Base-by-base conservation (phyloP, 192 early-diverging fungal species). In the Physocladia obscura region DNA sequence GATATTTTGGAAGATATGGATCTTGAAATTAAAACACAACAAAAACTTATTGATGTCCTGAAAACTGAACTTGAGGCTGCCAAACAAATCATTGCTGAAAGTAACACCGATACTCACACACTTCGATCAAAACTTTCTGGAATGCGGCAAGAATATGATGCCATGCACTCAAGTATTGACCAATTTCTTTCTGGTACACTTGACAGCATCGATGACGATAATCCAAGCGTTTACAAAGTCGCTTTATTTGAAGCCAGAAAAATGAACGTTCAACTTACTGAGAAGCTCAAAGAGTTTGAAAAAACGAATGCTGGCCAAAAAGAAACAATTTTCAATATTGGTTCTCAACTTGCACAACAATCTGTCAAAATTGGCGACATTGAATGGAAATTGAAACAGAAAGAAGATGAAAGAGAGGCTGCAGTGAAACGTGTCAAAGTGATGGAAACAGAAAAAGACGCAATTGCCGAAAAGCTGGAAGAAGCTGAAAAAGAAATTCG, bases 381-480 rank as follows among this genome's bases (percentile, higher is more conserved):
- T 49, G 69, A 70, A 48, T 70, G 69, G 69, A 70, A 47, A 27
- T 36, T 70, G 21, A 70, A 49, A 34, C 65, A 68, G 24, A 68
- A 68, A n/a, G 65, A 64, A 31, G 48, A 49, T 17, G 62, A 64
- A 26, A 31, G 32, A 31, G 29, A 31, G 26, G 21, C 2, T 31
- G 48, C 27, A 1, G 52, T 11, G 4, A 1, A 30, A 17, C 6
- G 37, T 32, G 30, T 64, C 3, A 5, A 19, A 17, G 47, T 0
- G 6, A 11, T 64, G 21, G 62, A 64, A 50, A 2, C 19, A 4
- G 62, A 64, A 32, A 58, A 58, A 36, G 57, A 58, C 15, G 15
- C 57, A 13, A 58, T 58, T 24, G 29, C 48, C 31, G 21, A 38
- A 38, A 21, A 62, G 27, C 40, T 62, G n/a, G 31, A 62, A 17